Conservation (phyloP, 2,329 filamentous ascomycete species). For the Epichloe sibirici region DNA sequence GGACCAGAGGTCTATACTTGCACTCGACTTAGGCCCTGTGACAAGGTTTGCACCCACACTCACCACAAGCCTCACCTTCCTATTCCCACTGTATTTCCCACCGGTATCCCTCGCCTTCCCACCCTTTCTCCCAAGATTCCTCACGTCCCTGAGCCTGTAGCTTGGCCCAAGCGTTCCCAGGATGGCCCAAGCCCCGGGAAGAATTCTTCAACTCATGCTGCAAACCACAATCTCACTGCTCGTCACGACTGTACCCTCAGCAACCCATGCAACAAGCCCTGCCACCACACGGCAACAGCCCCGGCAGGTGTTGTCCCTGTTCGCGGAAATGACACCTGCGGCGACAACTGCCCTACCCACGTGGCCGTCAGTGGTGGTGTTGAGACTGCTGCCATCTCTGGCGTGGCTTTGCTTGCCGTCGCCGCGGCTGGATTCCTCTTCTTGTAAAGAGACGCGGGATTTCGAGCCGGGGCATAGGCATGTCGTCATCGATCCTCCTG, state of each 20-base stretch:
- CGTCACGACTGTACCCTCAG: background rate
- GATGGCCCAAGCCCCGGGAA: too few species aligned
- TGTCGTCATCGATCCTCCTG: too few species aligned
- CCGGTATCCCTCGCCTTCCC: too few species aligned
- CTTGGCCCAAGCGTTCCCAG: too few species aligned
- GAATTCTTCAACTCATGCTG: too few species aligned
- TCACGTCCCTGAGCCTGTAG: too few species aligned
- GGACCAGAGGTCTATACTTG: background rate
- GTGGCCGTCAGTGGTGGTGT: background rate
- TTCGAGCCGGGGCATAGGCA: too few species aligned
- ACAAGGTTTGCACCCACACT: background rate
- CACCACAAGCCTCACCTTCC: background rate
- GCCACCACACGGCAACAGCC: background rate
- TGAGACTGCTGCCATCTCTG: background rate
- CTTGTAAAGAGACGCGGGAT: background rate
- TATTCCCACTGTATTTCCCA: background rate
- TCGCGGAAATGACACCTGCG: background rate
- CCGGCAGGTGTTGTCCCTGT: background rate
- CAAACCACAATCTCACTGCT: background rate
- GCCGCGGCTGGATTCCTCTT: conserved; percentile 3
- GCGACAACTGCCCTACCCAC: background rate
- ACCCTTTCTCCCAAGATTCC: too few species aligned
- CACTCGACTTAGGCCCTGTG: too few species aligned
- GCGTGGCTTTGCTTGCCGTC: conserved; percentile 3
- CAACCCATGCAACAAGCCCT: background rate